Base-by-base conservation (phyloP, 495 filamentous ascomycete species). In the Hyphodiscus hymeniophilus region DNA sequence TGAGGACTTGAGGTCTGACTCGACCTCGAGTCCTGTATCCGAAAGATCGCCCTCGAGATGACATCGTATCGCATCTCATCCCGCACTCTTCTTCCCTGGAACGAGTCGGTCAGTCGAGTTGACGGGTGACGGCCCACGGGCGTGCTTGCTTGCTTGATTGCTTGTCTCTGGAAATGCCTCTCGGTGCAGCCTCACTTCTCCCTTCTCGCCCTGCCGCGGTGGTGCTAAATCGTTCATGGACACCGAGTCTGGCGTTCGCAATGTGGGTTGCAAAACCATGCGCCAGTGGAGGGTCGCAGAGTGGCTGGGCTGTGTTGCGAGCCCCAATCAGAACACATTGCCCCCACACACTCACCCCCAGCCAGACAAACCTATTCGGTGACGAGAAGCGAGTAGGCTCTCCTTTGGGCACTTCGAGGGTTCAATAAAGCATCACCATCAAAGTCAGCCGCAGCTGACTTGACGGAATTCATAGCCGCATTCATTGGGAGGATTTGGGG, bases 121-220 rank as follows among this genome's bases (percentile, higher is more conserved):
- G n/a, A n/a, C n/a, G n/a, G n/a, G n/a, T 28, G 26, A 28, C 26
- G 26, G 10, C 5, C 10, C 5, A 28, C 26, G 26, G 26, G 26
- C 26, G 26, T 28, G 26, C 26, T n/a, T n/a, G n/a, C n/a, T n/a
- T n/a, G n/a, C n/a, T n/a, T n/a, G n/a, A n/a, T n/a, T n/a, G n/a
- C n/a, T 28, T 28, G 26, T 28, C 26, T 28, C 26, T 28, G 26
- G 10, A 23, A 41, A 13, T 23, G 38, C 38, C 38, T n/a, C 38
- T 41, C 38, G n/a, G n/a, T 41, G 38, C 38, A 41, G 38, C 38
- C 38, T 41, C 38, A 41, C 38, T 23, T n/a, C 15, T 20, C n/a
- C n/a, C 7, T 23, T 13, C 20, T 12, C 20, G n/a, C 38, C 38
- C 38, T 23, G 16, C 38, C 26, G 26, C 10, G 26, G 26, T 28